Conservation (phyloP, 1,139 yeast species). For the Yamadazyma aaseri region DNA sequence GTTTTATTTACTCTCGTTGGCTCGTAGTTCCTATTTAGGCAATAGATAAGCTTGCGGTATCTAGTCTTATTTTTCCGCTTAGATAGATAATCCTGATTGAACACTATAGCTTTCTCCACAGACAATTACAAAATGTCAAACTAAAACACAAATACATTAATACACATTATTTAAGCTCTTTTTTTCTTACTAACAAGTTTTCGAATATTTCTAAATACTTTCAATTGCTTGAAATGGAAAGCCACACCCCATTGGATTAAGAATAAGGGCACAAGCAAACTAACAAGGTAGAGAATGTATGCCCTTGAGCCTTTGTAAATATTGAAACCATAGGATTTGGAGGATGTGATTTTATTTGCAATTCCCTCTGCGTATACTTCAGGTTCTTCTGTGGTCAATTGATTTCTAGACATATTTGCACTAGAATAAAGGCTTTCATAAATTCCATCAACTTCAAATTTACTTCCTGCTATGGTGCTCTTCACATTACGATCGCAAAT, state of each 20-base stretch:
- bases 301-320: slow-evolving; percentile 21
- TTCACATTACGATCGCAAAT: slow-evolving; percentile 17
- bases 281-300: slow-evolving; percentile 21
- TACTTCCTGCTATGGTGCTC: slow-evolving; percentile 2
- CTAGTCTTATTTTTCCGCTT: no score
- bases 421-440: slow-evolving; percentile 24
- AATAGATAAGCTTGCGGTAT: no score
- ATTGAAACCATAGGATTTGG: slow-evolving; percentile 9
- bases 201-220: slow-evolving; percentile 20
- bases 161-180: background rate
- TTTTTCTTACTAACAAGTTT: background rate
- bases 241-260: slow-evolving; percentile 26
- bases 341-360: slow-evolving; percentile 20
- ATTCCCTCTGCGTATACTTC: slow-evolving; percentile 31
- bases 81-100: no score
- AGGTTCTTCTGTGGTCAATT: slow-evolving; percentile 20
- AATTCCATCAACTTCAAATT: slow-evolving; percentile 32
- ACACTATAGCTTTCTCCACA: no score
- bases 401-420: slow-evolving; percentile 28
- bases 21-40: background rate
- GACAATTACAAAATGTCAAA: no score
- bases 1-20: no score
- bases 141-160: background rate
- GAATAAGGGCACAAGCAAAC: slow-evolving; percentile 31
- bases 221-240: slow-evolving; percentile 29